These are phyloP conservation scores for Rhodotorula sp. DNA, from an alignment of 1,284 basidiomycete genomes.

Conservation along the genomic window DNA sequence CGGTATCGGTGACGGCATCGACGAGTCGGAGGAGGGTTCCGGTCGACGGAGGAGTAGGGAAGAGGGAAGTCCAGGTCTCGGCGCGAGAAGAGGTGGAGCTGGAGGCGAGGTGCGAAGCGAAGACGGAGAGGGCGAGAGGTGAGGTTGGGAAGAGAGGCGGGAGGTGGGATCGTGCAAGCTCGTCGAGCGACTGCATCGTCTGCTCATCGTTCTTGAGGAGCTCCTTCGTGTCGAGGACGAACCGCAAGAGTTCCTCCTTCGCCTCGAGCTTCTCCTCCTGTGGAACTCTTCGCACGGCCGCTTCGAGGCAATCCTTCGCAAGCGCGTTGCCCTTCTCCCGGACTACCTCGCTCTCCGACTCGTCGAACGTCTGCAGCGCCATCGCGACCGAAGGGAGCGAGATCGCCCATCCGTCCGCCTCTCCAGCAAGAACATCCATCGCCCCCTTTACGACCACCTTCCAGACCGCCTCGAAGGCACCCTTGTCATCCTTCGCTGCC, in stretches of 20 bases:
- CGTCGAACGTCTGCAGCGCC: constrained; percentile 17
- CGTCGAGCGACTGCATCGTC: constrained; percentile 14
- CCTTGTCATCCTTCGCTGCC: background rate
- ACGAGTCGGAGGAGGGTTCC: constrained; percentile 17
- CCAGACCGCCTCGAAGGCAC: constrained; percentile 16
- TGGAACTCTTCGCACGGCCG: constrained; percentile 4
- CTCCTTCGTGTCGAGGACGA: background rate
- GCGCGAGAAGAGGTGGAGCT: constrained; percentile 9
- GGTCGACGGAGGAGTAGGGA: constrained; percentile 14
- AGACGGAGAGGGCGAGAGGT: constrained; percentile 4
- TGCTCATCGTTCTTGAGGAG: constrained; percentile 4
- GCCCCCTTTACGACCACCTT: background rate
- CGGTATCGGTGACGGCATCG: constrained; percentile 10
- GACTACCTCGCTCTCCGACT: constrained; percentile 1
- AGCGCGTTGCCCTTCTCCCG: background rate
- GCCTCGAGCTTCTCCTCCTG: constrained; percentile 2
- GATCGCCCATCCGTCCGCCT: background rate
- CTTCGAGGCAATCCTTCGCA: background rate
- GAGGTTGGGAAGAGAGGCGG: constrained; percentile 16
- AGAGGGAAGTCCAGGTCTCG: constrained; percentile 23
- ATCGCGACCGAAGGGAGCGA: constrained; percentile 20
- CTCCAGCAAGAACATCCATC: background rate
- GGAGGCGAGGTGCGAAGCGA: constrained; percentile 16
- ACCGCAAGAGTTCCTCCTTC: constrained; percentile 11
- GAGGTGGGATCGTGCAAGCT: constrained; percentile 8